Percentiles rank a stretch among this genome's conserved stretches.
phyloP scores from a whole-genome alignment of 805 yeast genomes.

The Starmerella powellii region DNA sequence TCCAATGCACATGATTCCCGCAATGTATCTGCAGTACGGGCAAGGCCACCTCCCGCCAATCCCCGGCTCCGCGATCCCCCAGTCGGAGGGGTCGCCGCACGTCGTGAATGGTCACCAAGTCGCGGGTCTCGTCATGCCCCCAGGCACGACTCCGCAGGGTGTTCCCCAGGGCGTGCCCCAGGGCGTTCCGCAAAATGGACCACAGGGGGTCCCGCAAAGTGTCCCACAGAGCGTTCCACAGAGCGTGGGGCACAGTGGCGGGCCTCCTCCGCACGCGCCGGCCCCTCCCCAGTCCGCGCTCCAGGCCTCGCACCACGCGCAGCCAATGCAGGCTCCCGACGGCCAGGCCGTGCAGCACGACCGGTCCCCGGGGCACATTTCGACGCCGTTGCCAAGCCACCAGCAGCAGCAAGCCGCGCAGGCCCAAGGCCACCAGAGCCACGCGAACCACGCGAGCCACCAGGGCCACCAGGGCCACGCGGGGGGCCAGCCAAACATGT shows the following conservation, averaged over 20 bases:
- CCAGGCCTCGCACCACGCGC: not conserved
- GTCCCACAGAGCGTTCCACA: no score
- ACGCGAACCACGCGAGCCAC: no score
- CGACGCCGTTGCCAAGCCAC: constrained; percentile 14
- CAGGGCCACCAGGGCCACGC: not conserved
- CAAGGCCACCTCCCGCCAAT: constrained; percentile 7
- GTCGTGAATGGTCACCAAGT: constrained; percentile 1
- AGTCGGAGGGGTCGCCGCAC: constrained; percentile 4
- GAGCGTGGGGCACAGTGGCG: no score
- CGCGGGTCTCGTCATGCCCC: constrained; percentile 7
- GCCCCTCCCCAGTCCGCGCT: not conserved
- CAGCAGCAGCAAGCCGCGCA: constrained; percentile 12
- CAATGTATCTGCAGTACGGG: constrained; percentile 10
- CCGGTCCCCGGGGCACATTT: not conserved
- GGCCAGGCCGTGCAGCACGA: not conserved
- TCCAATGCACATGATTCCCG: constrained; percentile 9
- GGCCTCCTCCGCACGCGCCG: constrained; percentile 6
- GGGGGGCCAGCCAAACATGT: not conserved
- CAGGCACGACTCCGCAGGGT: constrained; percentile 4
- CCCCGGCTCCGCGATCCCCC: constrained; percentile 5
- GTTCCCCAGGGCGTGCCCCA: constrained; percentile 6
- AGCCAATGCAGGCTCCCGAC: not conserved
- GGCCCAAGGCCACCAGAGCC: not conserved
- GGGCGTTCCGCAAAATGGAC: no score
- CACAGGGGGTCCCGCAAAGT: no score